phyloP scores from a whole-genome alignment of 1,284 basidiomycete species.

The Puccinia novopanici region DNA sequence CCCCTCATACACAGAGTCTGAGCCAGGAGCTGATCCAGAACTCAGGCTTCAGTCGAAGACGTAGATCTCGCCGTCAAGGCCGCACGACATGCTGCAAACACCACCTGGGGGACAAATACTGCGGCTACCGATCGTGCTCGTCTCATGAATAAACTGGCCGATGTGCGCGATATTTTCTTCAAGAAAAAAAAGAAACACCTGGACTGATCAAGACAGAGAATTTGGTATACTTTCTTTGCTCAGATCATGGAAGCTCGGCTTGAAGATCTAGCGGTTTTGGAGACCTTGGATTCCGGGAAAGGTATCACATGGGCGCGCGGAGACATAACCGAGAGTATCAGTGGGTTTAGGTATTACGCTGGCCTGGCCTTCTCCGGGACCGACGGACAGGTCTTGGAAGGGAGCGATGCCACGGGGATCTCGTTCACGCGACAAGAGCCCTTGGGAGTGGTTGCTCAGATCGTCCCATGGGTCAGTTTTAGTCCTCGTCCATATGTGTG shows the following conservation, averaged over 20 bases:
- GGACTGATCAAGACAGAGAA: neutral
- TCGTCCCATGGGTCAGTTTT: conserved; percentile 45
- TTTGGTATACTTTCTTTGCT: neutral
- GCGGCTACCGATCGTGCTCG: conserved; percentile 46
- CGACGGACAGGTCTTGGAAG: conserved; percentile 58
- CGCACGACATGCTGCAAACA: conserved; percentile 50
- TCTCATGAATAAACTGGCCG: conserved; percentile 52
- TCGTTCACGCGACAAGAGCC: conserved; percentile 58
- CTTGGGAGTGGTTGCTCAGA: conserved; percentile 57
- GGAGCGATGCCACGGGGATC: conserved; percentile 56
- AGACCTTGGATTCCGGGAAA: conserved; percentile 53
- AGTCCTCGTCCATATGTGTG: neutral
- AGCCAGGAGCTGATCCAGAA: neutral
- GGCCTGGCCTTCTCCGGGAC: conserved; percentile 51
- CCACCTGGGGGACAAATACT: conserved; percentile 51
- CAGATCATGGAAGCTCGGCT: conserved; percentile 52
- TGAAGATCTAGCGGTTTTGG: conserved; percentile 52
- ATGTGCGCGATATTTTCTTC: conserved; percentile 9
- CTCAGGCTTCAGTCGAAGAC: conserved; percentile 49
- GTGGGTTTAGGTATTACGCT: conserved; percentile 53
- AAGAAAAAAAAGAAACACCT: neutral
- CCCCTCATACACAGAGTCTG: neutral
- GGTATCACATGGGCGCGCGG: conserved; percentile 52
- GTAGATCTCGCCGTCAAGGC: conserved; percentile 52
- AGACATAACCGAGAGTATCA: conserved; percentile 53